Percentiles rank a stretch among this genome's conserved stretches.
Evolutionary conservation across 108 stramenopile species (phyloP).

Genomic region (Skeletonema costatum): DNA sequence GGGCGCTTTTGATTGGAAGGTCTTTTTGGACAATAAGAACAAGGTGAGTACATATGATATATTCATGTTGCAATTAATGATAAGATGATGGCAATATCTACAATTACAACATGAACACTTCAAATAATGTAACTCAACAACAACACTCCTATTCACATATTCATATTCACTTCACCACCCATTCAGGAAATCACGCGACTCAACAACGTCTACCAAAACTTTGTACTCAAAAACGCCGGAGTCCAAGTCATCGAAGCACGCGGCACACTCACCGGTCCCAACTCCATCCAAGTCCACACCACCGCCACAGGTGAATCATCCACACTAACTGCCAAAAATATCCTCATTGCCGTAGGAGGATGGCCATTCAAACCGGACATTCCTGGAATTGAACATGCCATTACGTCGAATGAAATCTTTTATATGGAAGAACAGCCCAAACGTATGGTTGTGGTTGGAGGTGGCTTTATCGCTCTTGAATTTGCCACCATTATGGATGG

Average conservation of each 20-base stretch:
- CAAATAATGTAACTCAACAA: not conserved
- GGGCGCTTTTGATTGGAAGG: slow-evolving; percentile 65
- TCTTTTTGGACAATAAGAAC: slow-evolving; percentile 64
- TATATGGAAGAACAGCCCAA: slow-evolving; percentile 84
- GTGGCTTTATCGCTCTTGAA: slow-evolving; percentile 93
- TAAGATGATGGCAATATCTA: too few species aligned
- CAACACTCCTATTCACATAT: not conserved
- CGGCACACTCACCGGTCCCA: slow-evolving; percentile 19
- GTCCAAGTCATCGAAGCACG: slow-evolving; percentile 56
- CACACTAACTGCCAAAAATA: slow-evolving; percentile 70
- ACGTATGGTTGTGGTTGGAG: slow-evolving; percentile 85
- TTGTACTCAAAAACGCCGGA: slow-evolving; percentile 46
- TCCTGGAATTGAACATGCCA: slow-evolving; percentile 84
- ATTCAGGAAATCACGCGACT: slow-evolving; percentile 58
- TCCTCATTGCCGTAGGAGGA: slow-evolving; percentile 86
- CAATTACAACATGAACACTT: not conserved
- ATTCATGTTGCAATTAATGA: too few species aligned
- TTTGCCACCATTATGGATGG: slow-evolving; percentile 89
- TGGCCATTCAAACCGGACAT: slow-evolving; percentile 73
- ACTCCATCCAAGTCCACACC: slow-evolving; percentile 19
- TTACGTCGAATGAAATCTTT: slow-evolving; percentile 87
- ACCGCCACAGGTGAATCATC: slow-evolving; percentile 36
- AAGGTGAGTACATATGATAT: slow-evolving; percentile 2
- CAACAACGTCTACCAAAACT: slow-evolving; percentile 68
- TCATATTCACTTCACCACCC: not conserved